These are phyloP conservation scores for Chlorella sp. DNA, from an alignment of 139 green algal species.

Conservation along the genomic window DNA sequence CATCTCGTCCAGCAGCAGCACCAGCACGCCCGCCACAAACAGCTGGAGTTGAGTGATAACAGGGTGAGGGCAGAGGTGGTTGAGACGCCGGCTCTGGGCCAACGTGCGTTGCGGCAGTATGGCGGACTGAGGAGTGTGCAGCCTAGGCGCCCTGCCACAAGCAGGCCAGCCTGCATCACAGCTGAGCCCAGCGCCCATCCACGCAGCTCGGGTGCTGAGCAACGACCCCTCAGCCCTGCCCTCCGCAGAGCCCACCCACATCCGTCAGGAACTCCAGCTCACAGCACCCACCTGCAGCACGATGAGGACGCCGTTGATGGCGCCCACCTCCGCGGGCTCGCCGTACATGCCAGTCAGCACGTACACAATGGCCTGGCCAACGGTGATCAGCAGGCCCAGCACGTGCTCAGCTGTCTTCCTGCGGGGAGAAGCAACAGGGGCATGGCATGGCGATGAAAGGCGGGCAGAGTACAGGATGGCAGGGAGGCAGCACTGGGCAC, in stretches of 20 bases:
- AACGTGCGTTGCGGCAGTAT: too few species aligned
- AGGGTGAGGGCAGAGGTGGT: background rate
- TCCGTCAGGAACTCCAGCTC: too few species aligned
- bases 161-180: too few species aligned
- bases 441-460: background rate
- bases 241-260: too few species aligned
- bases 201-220: too few species aligned
- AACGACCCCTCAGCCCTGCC: too few species aligned
- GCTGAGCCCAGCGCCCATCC: too few species aligned
- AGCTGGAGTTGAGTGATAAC: conserved; percentile 78
- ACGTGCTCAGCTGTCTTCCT: conserved; percentile 96
- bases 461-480: background rate
- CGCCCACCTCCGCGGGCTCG: conserved; percentile 93
- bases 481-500: too few species aligned
- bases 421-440: background rate
- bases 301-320: conserved; percentile 95
- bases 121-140: too few species aligned
- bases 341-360: conserved; percentile 99
- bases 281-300: conserved; percentile 81
- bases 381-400: conserved; percentile 98
- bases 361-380: conserved; percentile 99
- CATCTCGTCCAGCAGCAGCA: conserved; percentile 99
- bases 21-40: conserved; percentile 97
- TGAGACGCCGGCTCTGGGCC: too few species aligned
- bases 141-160: too few species aligned